Evolutionary conservation across 345 rosid species (phyloP), one percentile per base, ranked within the genome.

Genomic region (Carallia brachiata): DNA sequence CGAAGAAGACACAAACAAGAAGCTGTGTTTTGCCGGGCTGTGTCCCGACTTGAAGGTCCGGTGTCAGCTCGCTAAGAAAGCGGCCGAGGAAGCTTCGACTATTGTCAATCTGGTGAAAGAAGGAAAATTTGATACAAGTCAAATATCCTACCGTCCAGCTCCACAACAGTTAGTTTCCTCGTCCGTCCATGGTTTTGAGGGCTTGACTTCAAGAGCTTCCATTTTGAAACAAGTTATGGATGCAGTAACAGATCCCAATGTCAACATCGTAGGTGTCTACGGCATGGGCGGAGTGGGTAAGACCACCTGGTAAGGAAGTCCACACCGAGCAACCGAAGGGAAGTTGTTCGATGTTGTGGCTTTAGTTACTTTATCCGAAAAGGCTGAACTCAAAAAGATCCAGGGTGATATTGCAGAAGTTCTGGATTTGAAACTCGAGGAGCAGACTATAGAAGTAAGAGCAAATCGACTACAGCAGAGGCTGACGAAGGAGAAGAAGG

Each of bases 381-480:
- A 13, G 0, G 53, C 61, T 6, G 36, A 77, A 5, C 1, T 74
- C 3, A 54, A 7, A 2, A 56, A 23, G 7, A 76, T 79, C 69
- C 83, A 71, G 39, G 70, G n/a, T 2, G 19, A 58, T 4, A 73
- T 79, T 8, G 83, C 63, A 4, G 66, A 63, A 0, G 6, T 6
- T 61, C 16, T 82, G 10, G 68, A 50, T 0, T 5, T 40, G 4
- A 23, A 6, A 7, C 52, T 52, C 5, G 23, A n/a, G 1, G 63
- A 18, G 9, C 12, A 30, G 19, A 15, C 55, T 7, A 19, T 4
- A 4, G 37, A 2, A n/a, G 32, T 2, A 37, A 73, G 75, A 62
- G 71, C 50, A 37, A 31, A 13, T 32, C 28, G 52, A 17, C 6
- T 72, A 17, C 7, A 37, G 17, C 27, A 15, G 6, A 34, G 63